Evolutionary conservation across 2,329 filamentous ascomycete species (phyloP).

Genomic region (Pseudocercospora musae): DNA sequence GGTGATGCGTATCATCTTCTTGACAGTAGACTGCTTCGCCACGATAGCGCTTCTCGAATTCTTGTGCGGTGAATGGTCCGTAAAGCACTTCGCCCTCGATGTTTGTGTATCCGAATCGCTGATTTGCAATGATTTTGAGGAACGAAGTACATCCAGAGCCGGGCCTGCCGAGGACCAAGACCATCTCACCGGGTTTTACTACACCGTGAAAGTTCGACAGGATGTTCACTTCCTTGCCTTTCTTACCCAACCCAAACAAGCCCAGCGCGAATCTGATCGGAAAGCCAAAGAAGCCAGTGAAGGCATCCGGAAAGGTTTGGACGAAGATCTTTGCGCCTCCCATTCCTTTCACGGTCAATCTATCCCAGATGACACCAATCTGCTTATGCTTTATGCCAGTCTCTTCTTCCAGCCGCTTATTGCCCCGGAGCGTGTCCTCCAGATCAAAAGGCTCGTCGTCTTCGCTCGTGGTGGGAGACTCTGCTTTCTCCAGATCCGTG

Average conservation of each 20-base stretch:
- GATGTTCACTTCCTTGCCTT: conserved; percentile 69
- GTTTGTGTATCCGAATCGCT: conserved; percentile 57
- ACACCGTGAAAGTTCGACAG: conserved; percentile 65
- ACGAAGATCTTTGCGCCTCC: conserved; percentile 62
- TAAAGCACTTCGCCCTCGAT: conserved; percentile 63
- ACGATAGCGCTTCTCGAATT: conserved; percentile 68
- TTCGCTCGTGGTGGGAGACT: conserved; percentile 43
- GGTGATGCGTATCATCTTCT: conserved; percentile 81
- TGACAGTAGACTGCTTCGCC: conserved; percentile 84
- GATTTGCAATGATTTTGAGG: conserved; percentile 54
- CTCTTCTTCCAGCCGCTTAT: conserved; percentile 66
- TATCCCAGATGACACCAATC: conserved; percentile 63
- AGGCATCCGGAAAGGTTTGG: conserved; percentile 58
- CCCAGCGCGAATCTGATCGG: conserved; percentile 59
- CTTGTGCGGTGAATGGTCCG: conserved; percentile 63
- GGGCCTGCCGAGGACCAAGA: conserved; percentile 74
- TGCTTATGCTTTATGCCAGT: conserved; percentile 75
- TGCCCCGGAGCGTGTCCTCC: conserved; percentile 68
- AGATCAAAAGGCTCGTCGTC: conserved; percentile 67
- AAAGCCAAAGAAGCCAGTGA: conserved; percentile 67
- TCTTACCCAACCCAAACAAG: conserved; percentile 63
- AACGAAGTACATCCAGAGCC: conserved; percentile 59
- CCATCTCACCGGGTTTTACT: conserved; percentile 81
- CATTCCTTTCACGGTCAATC: conserved; percentile 61
- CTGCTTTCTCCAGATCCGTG: conserved; percentile 59